Evolutionary conservation across 495 filamentous ascomycete species (phyloP).

Genomic region (Clavariopsis aquatica): DNA sequence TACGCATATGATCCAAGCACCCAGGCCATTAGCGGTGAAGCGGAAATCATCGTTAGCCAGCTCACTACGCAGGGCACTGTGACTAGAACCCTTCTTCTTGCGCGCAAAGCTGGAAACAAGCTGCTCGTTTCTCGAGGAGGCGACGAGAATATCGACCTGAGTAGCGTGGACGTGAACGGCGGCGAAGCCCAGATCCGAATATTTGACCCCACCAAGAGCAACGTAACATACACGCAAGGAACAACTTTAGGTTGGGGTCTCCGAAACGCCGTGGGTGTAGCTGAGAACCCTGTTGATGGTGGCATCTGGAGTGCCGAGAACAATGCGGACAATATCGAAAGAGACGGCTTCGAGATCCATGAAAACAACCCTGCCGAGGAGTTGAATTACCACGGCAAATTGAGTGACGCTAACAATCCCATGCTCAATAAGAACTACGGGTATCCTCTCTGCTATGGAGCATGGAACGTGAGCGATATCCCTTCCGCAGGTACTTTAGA

Average conservation of each 20-base stretch:
- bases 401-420: conserved; percentile 15
- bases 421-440: conserved; percentile 21
- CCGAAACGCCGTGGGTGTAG: conserved; percentile 26
- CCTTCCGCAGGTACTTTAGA: conserved; percentile 15
- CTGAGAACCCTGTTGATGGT: conserved; percentile 15
- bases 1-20: conserved; percentile 16
- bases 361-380: conserved; percentile 31
- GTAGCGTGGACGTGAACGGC: conserved; percentile 16
- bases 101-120: conserved; percentile 11
- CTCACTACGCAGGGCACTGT: conserved; percentile 10
- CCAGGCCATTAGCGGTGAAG: not conserved
- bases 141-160: conserved; percentile 22
- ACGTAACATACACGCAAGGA: conserved; percentile 4
- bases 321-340: conserved; percentile 26
- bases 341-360: conserved; percentile 23
- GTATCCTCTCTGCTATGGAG: conserved; percentile 28
- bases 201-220: conserved; percentile 11
- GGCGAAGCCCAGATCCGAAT: conserved; percentile 18
- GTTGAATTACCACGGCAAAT: conserved; percentile 27
- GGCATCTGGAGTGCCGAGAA: conserved; percentile 24
- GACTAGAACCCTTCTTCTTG: conserved; percentile 15
- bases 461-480: conserved; percentile 16
- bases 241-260: conserved; percentile 25
- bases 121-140: conserved; percentile 24
- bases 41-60: conserved; percentile 16